These are phyloP conservation scores for Stemphylium vesicarium DNA, from an alignment of 2,329 filamentous ascomycete genomes.

Conservation along the genomic window DNA sequence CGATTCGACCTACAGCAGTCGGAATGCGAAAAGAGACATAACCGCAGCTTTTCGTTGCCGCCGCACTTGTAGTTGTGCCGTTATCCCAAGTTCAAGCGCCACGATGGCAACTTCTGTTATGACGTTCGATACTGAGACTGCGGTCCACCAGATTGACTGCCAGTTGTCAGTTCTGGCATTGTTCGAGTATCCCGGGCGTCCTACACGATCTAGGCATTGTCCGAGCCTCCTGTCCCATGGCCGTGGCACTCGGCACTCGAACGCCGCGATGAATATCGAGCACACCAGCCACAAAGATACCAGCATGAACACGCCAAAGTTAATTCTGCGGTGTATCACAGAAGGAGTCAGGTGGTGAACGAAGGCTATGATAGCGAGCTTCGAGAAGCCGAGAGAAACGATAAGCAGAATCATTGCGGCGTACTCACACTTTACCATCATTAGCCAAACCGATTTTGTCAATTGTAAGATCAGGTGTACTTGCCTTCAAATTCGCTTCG, in stretches of 20 bases:
- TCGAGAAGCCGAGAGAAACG: conserved; percentile 34
- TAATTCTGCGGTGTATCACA: conserved; percentile 19
- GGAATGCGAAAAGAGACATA: conserved; percentile 29
- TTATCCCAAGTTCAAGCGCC: conserved; percentile 27
- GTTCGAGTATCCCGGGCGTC: background rate
- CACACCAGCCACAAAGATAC: conserved; percentile 21
- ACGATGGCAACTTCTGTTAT: conserved; percentile 30
- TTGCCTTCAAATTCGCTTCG: conserved; percentile 21
- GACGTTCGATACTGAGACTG: conserved; percentile 22
- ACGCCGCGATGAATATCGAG: conserved; percentile 20
- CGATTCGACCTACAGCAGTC: conserved; percentile 19
- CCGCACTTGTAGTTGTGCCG: conserved; percentile 20
- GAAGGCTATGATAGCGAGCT: conserved; percentile 35
- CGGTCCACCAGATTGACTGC: conserved; percentile 29
- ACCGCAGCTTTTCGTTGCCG: conserved; percentile 22
- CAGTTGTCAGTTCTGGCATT: background rate
- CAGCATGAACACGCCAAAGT: conserved; percentile 20
- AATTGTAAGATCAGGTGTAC: background rate
- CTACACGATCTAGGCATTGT: conserved; percentile 24
- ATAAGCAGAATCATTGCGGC: conserved; percentile 33
- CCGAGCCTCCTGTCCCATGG: conserved; percentile 25
- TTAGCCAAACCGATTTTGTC: background rate
- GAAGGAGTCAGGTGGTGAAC: conserved; percentile 31
- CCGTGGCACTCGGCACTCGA: conserved; percentile 23
- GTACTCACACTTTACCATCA: conserved; percentile 31